Percentiles rank a stretch among this genome's conserved stretches.
Conservation (phyloP, 2,329 filamentous ascomycete species). For the Diaporthe humulicola region DNA sequence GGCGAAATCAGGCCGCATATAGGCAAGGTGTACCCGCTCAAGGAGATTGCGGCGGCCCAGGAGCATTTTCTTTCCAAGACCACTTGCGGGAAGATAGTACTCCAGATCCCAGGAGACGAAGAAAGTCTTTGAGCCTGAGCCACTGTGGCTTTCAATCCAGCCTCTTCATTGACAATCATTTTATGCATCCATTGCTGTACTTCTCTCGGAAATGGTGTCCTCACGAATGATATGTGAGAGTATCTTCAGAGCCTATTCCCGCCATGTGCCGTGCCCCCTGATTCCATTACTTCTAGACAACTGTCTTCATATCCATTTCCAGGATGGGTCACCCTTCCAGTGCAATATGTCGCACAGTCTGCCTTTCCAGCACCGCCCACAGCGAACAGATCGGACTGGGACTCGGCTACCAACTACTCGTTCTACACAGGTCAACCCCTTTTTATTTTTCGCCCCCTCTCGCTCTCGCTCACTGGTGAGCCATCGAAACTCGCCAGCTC, state of each 20-base stretch:
- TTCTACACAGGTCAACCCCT: background rate
- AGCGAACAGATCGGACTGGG: background rate
- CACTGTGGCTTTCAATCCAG: background rate
- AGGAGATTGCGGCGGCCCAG: background rate
- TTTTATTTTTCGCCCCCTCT: background rate
- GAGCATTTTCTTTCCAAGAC: background rate
- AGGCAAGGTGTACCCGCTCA: background rate
- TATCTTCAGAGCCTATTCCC: no score
- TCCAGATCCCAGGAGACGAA: background rate
- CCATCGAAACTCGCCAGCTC: no score
- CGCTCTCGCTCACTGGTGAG: no score
- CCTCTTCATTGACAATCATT: background rate
- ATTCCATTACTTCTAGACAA: no score
- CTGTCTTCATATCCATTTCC: no score
- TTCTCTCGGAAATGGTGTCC: background rate
- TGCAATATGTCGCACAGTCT: no score
- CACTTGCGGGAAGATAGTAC: background rate
- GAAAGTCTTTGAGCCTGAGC: background rate
- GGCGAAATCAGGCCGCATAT: constrained; percentile 3
- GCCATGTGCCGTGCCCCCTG: no score
- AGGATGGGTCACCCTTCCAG: no score
- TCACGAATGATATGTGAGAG: no score
- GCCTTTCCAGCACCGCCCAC: no score
- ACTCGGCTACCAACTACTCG: background rate
- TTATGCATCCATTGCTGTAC: no score